Evolutionary conservation across 2,329 filamentous ascomycete species (phyloP).

Genomic region (Microsporum ferrugineum): DNA sequence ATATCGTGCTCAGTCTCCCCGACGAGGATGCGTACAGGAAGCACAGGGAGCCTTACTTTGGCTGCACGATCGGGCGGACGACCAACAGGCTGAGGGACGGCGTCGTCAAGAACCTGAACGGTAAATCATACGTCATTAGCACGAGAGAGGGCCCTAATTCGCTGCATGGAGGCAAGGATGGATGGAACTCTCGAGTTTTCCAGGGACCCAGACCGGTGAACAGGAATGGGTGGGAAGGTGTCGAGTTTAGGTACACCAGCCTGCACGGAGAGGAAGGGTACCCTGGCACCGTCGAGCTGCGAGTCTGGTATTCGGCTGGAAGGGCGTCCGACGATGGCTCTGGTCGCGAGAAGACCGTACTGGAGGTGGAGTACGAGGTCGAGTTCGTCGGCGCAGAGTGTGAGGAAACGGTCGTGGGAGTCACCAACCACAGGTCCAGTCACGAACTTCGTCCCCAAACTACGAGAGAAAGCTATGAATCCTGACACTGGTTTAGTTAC

Average conservation of each 20-base stretch:
- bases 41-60: conserved; percentile 71
- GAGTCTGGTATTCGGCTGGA: conserved; percentile 65
- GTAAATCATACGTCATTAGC: conserved; percentile 55
- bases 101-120: conserved; percentile 61
- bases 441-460: background rate
- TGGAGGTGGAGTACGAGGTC: conserved; percentile 84
- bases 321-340: conserved; percentile 49
- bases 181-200: conserved; percentile 75
- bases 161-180: conserved; percentile 58
- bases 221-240: conserved; percentile 50
- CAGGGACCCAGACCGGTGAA: conserved; percentile 54
- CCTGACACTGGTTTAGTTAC: conserved; percentile 37
- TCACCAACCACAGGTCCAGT: conserved; percentile 84
- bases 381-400: conserved; percentile 62
- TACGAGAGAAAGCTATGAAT: background rate
- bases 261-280: conserved; percentile 79
- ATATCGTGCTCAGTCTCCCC: conserved; percentile 83
- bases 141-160: conserved; percentile 69
- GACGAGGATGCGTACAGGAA: conserved; percentile 61
- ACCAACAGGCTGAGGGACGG: conserved; percentile 71
- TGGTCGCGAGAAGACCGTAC: conserved; percentile 49
- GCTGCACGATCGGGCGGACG: conserved; percentile 78
- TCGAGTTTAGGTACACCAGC: conserved; percentile 56
- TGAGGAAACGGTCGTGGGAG: conserved; percentile 81
- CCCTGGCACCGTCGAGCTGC: conserved; percentile 70